These are phyloP conservation scores for Cladorrhinum sp. DNA, from an alignment of 2,329 filamentous ascomycete genomes.

Conservation along the genomic window DNA sequence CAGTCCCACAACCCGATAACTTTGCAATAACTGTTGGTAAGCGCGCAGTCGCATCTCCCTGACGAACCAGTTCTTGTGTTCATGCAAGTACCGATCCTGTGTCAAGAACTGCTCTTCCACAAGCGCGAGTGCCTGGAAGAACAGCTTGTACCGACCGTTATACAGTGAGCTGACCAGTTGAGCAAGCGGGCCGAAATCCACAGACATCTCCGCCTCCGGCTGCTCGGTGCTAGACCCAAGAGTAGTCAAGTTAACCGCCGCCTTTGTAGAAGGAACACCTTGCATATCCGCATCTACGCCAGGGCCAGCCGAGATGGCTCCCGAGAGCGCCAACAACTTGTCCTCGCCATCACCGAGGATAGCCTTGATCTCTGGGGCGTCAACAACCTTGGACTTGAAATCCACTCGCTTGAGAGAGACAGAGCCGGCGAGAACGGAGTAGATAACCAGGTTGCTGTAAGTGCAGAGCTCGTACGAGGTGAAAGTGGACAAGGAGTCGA, in stretches of 20 bases:
- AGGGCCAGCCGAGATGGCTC: slow-evolving; percentile 76
- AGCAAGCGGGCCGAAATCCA: slow-evolving; percentile 87
- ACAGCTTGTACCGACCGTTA: slow-evolving; percentile 87
- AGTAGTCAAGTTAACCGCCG: slow-evolving; percentile 82
- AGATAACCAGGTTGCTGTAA: slow-evolving; percentile 91
- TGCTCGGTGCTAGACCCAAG: slow-evolving; percentile 68
- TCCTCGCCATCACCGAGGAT: slow-evolving; percentile 89
- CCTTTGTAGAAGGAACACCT: slow-evolving; percentile 53
- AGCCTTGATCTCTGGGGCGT: slow-evolving; percentile 96
- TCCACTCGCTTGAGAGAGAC: slow-evolving; percentile 94
- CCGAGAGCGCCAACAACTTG: slow-evolving; percentile 77
- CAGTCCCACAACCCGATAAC: slow-evolving; percentile 93
- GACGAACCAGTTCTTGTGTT: slow-evolving; percentile 96
- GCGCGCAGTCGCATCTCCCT: slow-evolving; percentile 96
- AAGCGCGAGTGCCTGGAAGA: slow-evolving; percentile 83
- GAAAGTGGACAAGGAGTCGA: slow-evolving; percentile 96
- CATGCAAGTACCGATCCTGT: slow-evolving; percentile 90
- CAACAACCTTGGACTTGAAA: slow-evolving; percentile 98
- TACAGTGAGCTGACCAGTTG: slow-evolving; percentile 89
- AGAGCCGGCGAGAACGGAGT: slow-evolving; percentile 90
- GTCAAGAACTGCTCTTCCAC: slow-evolving; percentile 94
- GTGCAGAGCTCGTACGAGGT: slow-evolving; percentile 98
- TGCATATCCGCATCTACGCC: slow-evolving; percentile 76
- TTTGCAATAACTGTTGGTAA: slow-evolving; percentile 95
- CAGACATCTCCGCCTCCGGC: slow-evolving; percentile 72